phyloP scores from a whole-genome alignment of 805 yeast species.

The Ogataea thermomethanolica region DNA sequence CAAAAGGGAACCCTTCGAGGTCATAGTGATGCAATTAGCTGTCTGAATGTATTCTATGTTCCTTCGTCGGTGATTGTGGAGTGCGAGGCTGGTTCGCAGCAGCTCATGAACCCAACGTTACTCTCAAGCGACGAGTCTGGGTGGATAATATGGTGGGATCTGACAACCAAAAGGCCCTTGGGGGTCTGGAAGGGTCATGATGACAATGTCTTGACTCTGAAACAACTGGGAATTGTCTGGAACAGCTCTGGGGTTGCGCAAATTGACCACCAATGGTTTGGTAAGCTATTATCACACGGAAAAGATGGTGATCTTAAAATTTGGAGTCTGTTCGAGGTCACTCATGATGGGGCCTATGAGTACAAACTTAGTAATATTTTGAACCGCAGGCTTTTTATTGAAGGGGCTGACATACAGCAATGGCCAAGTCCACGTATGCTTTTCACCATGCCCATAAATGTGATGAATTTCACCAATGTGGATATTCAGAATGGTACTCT shows the following conservation, averaged over 20 bases:
- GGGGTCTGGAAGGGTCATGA: constrained; percentile 61
- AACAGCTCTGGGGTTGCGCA: constrained; percentile 13
- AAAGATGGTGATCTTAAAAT: constrained; percentile 55
- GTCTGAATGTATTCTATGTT: constrained; percentile 15
- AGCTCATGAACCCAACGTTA: constrained; percentile 36
- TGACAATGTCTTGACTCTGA: constrained; percentile 44
- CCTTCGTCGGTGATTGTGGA: constrained; percentile 16
- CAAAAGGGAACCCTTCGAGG: constrained; percentile 20
- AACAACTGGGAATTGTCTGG: constrained; percentile 41
- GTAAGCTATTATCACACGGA: constrained; percentile 59
- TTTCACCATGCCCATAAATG: constrained; percentile 63
- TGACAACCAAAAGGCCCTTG: constrained; percentile 52
- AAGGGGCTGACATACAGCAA: constrained; percentile 21
- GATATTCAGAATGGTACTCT: constrained; percentile 34
- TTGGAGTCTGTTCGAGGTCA: constrained; percentile 38
- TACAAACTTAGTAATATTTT: constrained; percentile 18
- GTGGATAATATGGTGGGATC: constrained; percentile 61
- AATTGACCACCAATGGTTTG: constrained; percentile 31
- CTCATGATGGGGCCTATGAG: constrained; percentile 10
- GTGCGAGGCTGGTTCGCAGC: constrained; percentile 9
- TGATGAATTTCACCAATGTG: constrained; percentile 70
- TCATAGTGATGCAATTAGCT: constrained; percentile 12
- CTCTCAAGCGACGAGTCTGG: constrained; percentile 63
- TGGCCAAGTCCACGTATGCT: constrained; percentile 27
- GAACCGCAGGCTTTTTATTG: constrained; percentile 15